phyloP scores from a whole-genome alignment of 345 rosid genomes.

The Populus ilicifolia region DNA sequence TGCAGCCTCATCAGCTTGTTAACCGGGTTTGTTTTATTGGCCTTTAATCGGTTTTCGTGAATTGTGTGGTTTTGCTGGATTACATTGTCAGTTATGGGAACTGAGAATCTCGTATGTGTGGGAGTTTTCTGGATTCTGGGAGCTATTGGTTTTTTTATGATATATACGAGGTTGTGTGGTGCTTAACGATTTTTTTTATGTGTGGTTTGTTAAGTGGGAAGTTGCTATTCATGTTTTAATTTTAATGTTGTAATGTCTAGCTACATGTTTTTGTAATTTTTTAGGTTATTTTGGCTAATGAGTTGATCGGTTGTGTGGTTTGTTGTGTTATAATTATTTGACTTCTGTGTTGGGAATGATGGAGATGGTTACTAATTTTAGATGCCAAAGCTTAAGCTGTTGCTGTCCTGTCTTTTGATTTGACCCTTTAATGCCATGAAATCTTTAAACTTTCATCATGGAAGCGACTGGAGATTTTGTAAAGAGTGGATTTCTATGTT shows the following conservation, averaged over 20 bases:
- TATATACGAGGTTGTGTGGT: neutral
- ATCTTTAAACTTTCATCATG: neutral
- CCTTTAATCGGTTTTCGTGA: neutral
- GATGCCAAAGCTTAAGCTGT: neutral
- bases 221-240: neutral
- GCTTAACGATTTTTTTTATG: neutral
- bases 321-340: neutral
- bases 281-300: neutral
- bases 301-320: neutral
- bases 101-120: neutral
- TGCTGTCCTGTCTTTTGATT: neutral
- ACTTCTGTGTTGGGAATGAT: neutral
- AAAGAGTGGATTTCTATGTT: neutral
- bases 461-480: neutral
- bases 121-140: neutral
- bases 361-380: neutral
- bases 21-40: constrained; percentile 51
- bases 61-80: neutral
- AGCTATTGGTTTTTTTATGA: neutral
- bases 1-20: constrained; percentile 86
- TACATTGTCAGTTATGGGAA: neutral
- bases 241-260: neutral
- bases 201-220: neutral
- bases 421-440: neutral
- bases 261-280: neutral